Evolutionary conservation across 805 yeast species (phyloP), one percentile per base, ranked within the genome.

Genomic region (Ogataea trehalophila): DNA sequence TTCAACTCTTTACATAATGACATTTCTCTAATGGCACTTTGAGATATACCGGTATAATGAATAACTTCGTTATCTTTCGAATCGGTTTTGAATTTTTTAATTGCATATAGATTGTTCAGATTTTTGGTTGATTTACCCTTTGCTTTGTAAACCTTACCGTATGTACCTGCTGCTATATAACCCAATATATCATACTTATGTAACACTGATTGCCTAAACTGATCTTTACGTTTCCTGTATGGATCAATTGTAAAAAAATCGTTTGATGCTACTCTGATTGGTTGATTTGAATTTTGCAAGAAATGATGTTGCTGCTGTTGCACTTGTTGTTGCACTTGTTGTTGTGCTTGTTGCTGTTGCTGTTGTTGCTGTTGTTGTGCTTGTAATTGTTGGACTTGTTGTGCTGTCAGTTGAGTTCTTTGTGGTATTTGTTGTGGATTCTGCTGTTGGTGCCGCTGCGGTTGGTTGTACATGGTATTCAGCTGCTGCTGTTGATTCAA

Each of bases 101-200:
- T 94, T 6, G 99, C 99, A 62, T 74, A 87, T 40, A 81, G 72
- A 17, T 66, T 57, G 22, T 52, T 54, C 22, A 54, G 61, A 61
- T 42, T 56, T 48, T 46, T 48, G 37, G 54, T 58, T 39, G 59
- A 50, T 48, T 63, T 51, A 8, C 82, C 74, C 51, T 78, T 77
- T 7, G 97, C 98, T 63, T 94, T 92, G 71, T 90, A 94, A 20
- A 89, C 96, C 49, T 89, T 79, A 48, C 99, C 99, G 66, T 94
- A 94, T 0, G 99, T 94, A 37, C 99, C 99, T 0, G 99, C 97
- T 1, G 99, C 99, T 49, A 94, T 94, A 66, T 94, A 94, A 0
- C 99, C 99, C 16, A 90, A 68, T 50, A 94, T 85, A 52, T 85
- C 91, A 67, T 91, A 94, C 57, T 84, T 85, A 44, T 85, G 83